Conservation (phyloP, 495 filamentous ascomycete genomes). For the Xylaria curta region DNA sequence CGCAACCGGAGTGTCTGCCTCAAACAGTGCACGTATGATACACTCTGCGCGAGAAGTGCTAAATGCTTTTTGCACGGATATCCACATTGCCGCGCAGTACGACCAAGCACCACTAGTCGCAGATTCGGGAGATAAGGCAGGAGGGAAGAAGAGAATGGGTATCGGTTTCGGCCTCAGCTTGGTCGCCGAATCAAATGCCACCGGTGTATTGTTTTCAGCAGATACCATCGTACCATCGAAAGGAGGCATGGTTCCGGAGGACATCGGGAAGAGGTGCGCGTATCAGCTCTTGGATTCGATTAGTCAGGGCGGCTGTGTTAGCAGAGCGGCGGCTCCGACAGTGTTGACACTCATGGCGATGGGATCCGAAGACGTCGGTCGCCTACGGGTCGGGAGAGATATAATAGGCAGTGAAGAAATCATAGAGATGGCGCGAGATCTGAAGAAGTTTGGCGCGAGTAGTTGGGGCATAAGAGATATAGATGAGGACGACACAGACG, state of each 20-base stretch:
- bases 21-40: conserved; percentile 96
- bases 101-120: conserved; percentile 75
- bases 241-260: conserved; percentile 85
- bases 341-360: conserved; percentile 94
- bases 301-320: conserved; percentile 80
- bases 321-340: conserved; percentile 67
- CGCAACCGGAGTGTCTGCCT: conserved; percentile 83
- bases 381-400: conserved; percentile 68
- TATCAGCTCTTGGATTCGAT: conserved; percentile 87
- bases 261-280: conserved; percentile 85
- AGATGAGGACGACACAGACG: conserved; percentile 67
- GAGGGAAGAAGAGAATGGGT: conserved; percentile 54
- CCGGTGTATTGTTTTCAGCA: conserved; percentile 80
- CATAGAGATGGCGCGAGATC: conserved; percentile 79
- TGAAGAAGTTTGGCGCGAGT: conserved; percentile 82
- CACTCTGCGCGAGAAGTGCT: conserved; percentile 85
- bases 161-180: conserved; percentile 91
- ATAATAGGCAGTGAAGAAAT: conserved; percentile 80
- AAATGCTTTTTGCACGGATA: conserved; percentile 83
- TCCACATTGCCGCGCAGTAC: conserved; percentile 74
- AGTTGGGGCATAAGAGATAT: conserved; percentile 82
- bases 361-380: conserved; percentile 72
- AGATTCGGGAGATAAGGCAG: conserved; percentile 61
- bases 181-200: conserved; percentile 86
- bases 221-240: conserved; percentile 81